Percentiles rank a stretch among this genome's conserved stretches.
Evolutionary conservation across 1,284 basidiomycete species (phyloP).

Genomic region (Fomitopsis pinicola): DNA sequence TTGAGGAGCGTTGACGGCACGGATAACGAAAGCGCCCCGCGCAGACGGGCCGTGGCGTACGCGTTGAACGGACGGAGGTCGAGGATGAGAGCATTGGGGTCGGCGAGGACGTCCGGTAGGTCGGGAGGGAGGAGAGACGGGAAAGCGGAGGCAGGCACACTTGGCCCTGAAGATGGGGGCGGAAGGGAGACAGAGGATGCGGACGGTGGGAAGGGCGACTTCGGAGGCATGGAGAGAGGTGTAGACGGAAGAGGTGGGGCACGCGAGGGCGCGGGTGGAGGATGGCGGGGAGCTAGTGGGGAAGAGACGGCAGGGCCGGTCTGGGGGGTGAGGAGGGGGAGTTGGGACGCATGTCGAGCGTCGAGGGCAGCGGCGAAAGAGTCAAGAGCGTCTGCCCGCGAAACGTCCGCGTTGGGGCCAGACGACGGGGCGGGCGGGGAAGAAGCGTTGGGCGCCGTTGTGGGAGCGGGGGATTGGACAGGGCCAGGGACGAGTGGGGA

Average conservation of each 20-base stretch:
- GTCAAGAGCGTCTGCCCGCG: not conserved
- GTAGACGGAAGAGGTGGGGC: not conserved
- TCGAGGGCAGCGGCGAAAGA: not conserved
- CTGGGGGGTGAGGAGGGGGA: not conserved
- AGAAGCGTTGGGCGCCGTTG: not conserved
- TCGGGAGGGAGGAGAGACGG: constrained; percentile 28
- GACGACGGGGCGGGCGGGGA: not conserved
- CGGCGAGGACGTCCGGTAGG: constrained; percentile 29
- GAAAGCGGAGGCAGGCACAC: constrained; percentile 23
- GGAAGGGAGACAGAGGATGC: constrained; percentile 13
- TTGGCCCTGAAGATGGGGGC: constrained; percentile 1
- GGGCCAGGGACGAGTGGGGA: not conserved
- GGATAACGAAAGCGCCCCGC: constrained; percentile 79
- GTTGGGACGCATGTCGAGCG: not conserved
- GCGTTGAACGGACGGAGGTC: constrained; percentile 87
- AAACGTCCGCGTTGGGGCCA: not conserved
- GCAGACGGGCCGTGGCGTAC: constrained; percentile 62
- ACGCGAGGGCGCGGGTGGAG: not conserved
- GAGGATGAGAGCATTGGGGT: constrained; percentile 53
- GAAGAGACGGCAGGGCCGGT: not conserved
- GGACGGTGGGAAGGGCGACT: not conserved
- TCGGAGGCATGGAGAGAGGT: not conserved
- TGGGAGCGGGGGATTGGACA: not conserved
- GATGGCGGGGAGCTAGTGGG: not conserved
- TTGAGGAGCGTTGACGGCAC: constrained; percentile 94